Conservation (phyloP, 2,329 filamentous ascomycete species). For the Lachnum nothofagi region DNA sequence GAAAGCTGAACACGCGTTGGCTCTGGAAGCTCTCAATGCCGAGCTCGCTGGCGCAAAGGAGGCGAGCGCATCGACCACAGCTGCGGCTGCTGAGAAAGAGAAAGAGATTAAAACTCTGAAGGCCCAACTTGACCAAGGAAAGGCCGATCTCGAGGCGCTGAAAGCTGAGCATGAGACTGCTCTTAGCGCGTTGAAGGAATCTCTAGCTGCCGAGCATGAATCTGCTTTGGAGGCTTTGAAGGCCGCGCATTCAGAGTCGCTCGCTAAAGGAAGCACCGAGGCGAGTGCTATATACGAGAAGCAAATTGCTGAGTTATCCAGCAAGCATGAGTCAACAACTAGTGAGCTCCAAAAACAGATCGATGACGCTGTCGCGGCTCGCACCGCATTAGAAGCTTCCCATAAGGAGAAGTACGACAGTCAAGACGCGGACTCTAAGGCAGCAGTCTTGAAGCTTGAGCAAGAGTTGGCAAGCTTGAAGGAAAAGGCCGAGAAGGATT, state of each 20-base stretch:
- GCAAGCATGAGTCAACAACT: constrained; percentile 44
- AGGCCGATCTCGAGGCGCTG: constrained; percentile 25
- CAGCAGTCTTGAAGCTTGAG: constrained; percentile 48
- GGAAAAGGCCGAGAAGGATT: constrained; percentile 37
- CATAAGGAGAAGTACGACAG: constrained; percentile 42
- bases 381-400: constrained; percentile 41
- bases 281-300: constrained; percentile 43
- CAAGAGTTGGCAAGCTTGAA: constrained; percentile 49
- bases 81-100: constrained; percentile 34
- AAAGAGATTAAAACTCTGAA: constrained; percentile 31
- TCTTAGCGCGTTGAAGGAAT: constrained; percentile 46
- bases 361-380: constrained; percentile 46
- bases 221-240: constrained; percentile 47
- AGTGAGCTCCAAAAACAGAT: constrained; percentile 52
- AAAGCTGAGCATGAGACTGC: constrained; percentile 34
- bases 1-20: constrained; percentile 36
- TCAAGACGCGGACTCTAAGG: constrained; percentile 41
- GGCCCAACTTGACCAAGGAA: constrained; percentile 38
- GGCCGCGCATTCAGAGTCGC: constrained; percentile 46
- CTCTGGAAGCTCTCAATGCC: constrained; percentile 26
- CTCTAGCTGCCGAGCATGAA: constrained; percentile 47
- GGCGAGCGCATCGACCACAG: constrained; percentile 32
- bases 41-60: constrained; percentile 48
- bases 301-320: constrained; percentile 46
- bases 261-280: constrained; percentile 44